A percentile compares a stretch with the other conserved stretches of the same genome.
Conservation (phyloP, 139 green algal genomes). For the Chlorella vulgaris region DNA sequence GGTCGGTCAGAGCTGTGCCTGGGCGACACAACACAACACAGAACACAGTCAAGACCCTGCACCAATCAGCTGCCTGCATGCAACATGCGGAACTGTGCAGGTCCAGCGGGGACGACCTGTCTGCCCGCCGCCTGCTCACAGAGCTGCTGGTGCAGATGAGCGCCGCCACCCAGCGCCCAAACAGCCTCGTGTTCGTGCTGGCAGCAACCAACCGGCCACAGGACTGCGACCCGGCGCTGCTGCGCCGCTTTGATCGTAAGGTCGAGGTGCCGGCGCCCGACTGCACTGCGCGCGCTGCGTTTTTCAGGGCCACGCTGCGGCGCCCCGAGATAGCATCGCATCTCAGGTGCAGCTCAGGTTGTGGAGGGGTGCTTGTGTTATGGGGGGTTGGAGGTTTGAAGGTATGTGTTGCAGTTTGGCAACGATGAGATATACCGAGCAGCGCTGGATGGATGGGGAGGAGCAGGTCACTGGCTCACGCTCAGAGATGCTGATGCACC, state of each 20-base stretch:
- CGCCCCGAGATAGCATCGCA: constrained; percentile 12
- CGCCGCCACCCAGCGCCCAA: background rate
- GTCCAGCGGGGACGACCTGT: constrained; percentile 43
- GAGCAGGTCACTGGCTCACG: too few relatives aligned
- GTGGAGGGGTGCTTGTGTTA: background rate
- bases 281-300: constrained; percentile 29
- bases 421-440: too few relatives aligned
- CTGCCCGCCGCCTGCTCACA: constrained; percentile 59
- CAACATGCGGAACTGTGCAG: background rate
- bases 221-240: constrained; percentile 65
- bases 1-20: too few relatives aligned
- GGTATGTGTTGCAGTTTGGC: too few relatives aligned
- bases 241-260: constrained; percentile 61
- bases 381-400: too few relatives aligned
- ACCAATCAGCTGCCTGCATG: too few relatives aligned
- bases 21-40: too few relatives aligned
- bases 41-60: too few relatives aligned
- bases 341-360: background rate
- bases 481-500: too few relatives aligned
- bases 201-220: constrained; percentile 68
- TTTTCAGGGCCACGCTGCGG: constrained; percentile 32
- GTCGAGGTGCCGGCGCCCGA: constrained; percentile 61
- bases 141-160: constrained; percentile 70
- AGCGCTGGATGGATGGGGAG: too few relatives aligned
- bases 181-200: constrained; percentile 53